Base-by-base conservation (phyloP, 306 rosid genomes). In the Cicer yamashitae region DNA sequence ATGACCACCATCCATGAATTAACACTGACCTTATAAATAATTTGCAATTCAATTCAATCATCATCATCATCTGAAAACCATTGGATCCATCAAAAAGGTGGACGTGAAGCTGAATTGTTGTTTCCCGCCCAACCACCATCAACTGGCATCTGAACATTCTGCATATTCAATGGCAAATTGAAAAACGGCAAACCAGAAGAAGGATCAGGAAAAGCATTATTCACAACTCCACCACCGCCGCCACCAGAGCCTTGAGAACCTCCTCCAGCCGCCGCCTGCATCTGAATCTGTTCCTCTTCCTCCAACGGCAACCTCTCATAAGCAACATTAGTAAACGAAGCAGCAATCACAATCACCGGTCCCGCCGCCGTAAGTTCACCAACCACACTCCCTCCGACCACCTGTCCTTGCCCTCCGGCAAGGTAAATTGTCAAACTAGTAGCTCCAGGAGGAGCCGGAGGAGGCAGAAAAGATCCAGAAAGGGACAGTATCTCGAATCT, bases 401-500 rank as follows among this genome's bases (percentile, higher is more conserved):
- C 97, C 71, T 94, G 99, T 0, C 99, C 99, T 58, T 92, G 96
- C 1, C 96, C 99, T 6, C 96, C 98, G 6, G 96, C 96, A 2
- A 94, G 80, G 53, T 86, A 94, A 39, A 92, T 87, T 0, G 96
- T 92, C 50, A 94, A 70, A 47, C 96, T 92, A 0, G 99, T 92
- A 0, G 98, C 98, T 0, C 99, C 97, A 0, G 99, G 99, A 0
- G 99, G 99, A 3, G 99, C 97, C 0, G 99, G 99, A 5, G 97
- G 96, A 0, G 99, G 99, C 12, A 94, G 84, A 76, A 94, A 92
- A 0, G 99, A 92, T 2, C 99, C 99, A 0, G 96, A 81, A 6
- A 94, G 84, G 0, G 99, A 94, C 1, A 94, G 43, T 70, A 94
- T 94, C 93, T 94, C 99, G 40, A 94, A 94, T 74, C 98, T 79